A percentile compares a stretch with the other conserved stretches of the same genome.
These are phyloP conservation scores for Candida quercuum DNA, from an alignment of 805 yeast species.

Conservation along the genomic window DNA sequence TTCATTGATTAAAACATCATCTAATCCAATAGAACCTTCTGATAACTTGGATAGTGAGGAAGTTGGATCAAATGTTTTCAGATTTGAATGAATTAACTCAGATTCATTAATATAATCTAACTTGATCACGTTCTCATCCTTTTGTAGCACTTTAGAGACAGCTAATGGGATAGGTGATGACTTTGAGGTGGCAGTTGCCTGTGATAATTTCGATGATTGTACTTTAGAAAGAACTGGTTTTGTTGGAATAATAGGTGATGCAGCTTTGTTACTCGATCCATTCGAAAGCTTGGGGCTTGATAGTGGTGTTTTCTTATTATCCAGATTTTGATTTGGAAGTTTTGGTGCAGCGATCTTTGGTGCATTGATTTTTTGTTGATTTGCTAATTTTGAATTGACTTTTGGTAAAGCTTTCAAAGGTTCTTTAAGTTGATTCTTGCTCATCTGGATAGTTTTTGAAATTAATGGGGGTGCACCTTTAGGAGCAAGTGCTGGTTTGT, in stretches of 20 bases:
- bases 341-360: neutral
- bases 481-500: too few relatives aligned
- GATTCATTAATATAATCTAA: slow-evolving; percentile 19
- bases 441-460: too few relatives aligned
- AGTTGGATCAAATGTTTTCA: slow-evolving; percentile 15
- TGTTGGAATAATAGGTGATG: neutral
- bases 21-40: slow-evolving; percentile 10
- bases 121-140: slow-evolving; percentile 19
- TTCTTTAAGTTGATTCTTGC: too few relatives aligned
- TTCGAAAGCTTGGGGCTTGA: too few relatives aligned
- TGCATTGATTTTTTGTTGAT: neutral
- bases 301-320: too few relatives aligned
- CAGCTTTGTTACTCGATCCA: too few relatives aligned
- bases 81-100: slow-evolving; percentile 11
- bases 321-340: neutral
- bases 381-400: neutral
- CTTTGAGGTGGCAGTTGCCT: neutral
- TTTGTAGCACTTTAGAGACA: slow-evolving; percentile 9
- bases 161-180: slow-evolving; percentile 4
- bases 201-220: neutral
- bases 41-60: slow-evolving; percentile 6
- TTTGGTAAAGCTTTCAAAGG: too few relatives aligned
- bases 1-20: slow-evolving; percentile 27
- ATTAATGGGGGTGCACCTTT: too few relatives aligned
- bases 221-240: neutral